Percentiles rank a stretch among this genome's conserved stretches.
Conservation (phyloP, 495 filamentous ascomycete genomes). For the Aspergillus campestris region DNA sequence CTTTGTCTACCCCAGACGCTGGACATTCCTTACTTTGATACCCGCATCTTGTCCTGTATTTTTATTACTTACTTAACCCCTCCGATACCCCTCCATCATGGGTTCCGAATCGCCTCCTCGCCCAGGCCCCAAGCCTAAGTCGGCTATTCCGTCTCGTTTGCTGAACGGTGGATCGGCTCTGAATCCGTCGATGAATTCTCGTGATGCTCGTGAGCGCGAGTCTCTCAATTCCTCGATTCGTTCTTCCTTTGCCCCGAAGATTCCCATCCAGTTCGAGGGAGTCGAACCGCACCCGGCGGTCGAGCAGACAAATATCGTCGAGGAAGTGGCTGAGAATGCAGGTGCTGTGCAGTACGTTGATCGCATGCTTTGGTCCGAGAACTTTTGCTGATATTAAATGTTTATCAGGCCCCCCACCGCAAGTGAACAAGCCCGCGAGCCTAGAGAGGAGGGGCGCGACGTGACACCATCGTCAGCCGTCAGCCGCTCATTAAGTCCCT, state of each 20-base stretch:
- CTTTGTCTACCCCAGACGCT: no score
- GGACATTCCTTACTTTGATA: no score
- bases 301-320: constrained; percentile 14
- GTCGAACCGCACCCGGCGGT: constrained; percentile 12
- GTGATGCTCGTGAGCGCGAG: constrained; percentile 42
- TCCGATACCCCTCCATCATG: constrained; percentile 17
- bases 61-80: no score
- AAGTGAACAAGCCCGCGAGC: constrained; percentile 65
- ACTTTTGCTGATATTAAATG: constrained; percentile 6
- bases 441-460: constrained; percentile 55
- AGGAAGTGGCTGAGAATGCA: constrained; percentile 12
- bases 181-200: constrained; percentile 21
- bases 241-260: constrained; percentile 38
- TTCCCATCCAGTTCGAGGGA: constrained; percentile 33
- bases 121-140: constrained; percentile 30
- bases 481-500: constrained; percentile 51
- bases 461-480: constrained; percentile 37
- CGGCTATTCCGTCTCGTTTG: constrained; percentile 41
- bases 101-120: constrained; percentile 33
- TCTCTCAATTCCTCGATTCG: constrained; percentile 45
- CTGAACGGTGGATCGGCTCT: constrained; percentile 40
- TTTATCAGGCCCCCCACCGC: constrained; percentile 24
- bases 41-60: no score
- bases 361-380: background rate
- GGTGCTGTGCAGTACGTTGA: constrained; percentile 21